Evolutionary conservation across 768 basidiomycete species (phyloP).

Genomic region (Auricularia auricula-judae): DNA sequence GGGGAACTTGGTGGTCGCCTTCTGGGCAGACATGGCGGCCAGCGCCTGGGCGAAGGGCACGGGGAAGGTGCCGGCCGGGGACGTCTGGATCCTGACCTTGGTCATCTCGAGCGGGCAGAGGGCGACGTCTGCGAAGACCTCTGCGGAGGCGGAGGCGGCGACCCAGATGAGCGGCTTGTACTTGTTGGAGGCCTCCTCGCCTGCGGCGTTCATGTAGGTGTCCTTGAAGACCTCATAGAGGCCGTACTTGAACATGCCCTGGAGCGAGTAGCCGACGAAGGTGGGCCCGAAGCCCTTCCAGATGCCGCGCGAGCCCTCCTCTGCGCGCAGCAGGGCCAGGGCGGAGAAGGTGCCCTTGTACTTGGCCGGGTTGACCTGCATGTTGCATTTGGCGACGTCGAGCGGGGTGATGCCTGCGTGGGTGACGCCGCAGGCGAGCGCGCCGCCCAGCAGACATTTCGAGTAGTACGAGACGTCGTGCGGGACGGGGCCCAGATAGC

Average conservation of each 20-base stretch:
- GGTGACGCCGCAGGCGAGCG: slow-evolving; percentile 77
- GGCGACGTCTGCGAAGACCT: slow-evolving; percentile 92
- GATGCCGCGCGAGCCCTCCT: slow-evolving; percentile 77
- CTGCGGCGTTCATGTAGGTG: slow-evolving; percentile 77
- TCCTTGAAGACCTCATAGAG: slow-evolving; percentile 98
- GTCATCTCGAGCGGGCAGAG: slow-evolving; percentile 93
- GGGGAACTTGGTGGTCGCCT: slow-evolving; percentile 66
- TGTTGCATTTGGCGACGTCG: slow-evolving; percentile 86
- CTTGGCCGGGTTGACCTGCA: slow-evolving; percentile 77
- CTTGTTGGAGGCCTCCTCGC: slow-evolving; percentile 65
- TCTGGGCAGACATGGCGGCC: slow-evolving; percentile 55
- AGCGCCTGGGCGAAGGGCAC: slow-evolving; percentile 61
- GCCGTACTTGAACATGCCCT: slow-evolving; percentile 98
- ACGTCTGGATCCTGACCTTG: slow-evolving; percentile 86
- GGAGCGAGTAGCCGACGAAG: slow-evolving; percentile 84
- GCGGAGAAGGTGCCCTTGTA: slow-evolving; percentile 56
- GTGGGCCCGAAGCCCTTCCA: slow-evolving; percentile 95
- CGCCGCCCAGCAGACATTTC: slow-evolving; percentile 84
- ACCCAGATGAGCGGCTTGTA: slow-evolving; percentile 91
- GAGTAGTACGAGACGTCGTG: slow-evolving; percentile 68
- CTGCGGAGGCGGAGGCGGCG: slow-evolving; percentile 86
- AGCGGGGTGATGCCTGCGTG: slow-evolving; percentile 82
- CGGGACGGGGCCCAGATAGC: slow-evolving; percentile 60
- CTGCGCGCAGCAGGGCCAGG: slow-evolving; percentile 55
- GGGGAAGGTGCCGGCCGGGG: slow-evolving; percentile 65